phyloP scores from a whole-genome alignment of 805 yeast genomes.

The Vanderwaltozyma tropicalis region DNA sequence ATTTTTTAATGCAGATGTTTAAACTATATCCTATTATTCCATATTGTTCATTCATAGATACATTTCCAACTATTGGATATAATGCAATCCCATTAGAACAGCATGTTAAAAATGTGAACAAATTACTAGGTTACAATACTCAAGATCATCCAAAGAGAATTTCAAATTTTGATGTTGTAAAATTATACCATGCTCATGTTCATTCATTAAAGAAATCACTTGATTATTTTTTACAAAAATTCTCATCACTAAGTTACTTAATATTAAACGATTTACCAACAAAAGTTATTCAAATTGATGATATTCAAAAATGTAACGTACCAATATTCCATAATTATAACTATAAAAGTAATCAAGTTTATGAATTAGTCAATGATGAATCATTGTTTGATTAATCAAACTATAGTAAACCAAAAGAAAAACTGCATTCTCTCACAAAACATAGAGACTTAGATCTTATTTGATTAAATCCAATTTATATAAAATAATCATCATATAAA shows the following conservation, averaged over 20 bases:
- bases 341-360: constrained; percentile 23
- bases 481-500: too few relatives aligned
- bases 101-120: constrained; percentile 21
- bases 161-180: constrained; percentile 20
- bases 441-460: too few relatives aligned
- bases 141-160: constrained; percentile 7
- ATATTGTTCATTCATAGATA: constrained; percentile 29
- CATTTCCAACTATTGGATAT: constrained; percentile 29
- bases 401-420: too few relatives aligned
- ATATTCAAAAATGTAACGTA: constrained; percentile 20
- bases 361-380: constrained; percentile 22
- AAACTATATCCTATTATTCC: constrained; percentile 28
- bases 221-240: constrained; percentile 23
- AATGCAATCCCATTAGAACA: constrained; percentile 22
- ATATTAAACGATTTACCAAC: constrained; percentile 30
- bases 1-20: constrained; percentile 24
- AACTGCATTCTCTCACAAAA: too few relatives aligned
- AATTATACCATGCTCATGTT: constrained; percentile 25
- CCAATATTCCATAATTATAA: constrained; percentile 19
- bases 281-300: constrained; percentile 17
- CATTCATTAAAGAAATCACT: constrained; percentile 29
- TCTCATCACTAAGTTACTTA: constrained; percentile 24
- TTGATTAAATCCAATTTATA: too few relatives aligned
- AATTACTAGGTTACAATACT: constrained; percentile 9
- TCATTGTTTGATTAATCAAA: constrained; percentile 16